A percentile compares a stretch with the other conserved stretches of the same genome.
Evolutionary conservation across 164 flowering plant genomes (phyloP).

Genomic region (Houttuynia cordata): DNA sequence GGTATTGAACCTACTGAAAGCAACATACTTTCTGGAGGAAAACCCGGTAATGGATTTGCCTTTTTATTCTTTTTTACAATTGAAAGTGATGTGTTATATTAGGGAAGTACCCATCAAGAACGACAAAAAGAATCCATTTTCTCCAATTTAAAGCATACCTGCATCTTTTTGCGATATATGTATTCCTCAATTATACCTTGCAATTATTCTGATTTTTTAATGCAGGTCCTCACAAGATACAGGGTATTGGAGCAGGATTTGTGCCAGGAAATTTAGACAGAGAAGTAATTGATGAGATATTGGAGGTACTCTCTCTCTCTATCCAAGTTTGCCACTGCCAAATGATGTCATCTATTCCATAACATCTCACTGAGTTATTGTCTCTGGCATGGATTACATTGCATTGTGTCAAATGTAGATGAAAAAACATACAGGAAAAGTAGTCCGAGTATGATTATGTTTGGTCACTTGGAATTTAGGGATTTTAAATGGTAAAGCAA

Average conservation of each 20-base stretch:
- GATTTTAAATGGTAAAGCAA: too few relatives aligned
- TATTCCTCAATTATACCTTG: neutral
- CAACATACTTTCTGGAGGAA: constrained; percentile 87
- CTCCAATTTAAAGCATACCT: too few relatives aligned
- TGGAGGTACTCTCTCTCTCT: constrained; percentile 35
- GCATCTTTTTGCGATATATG: too few relatives aligned
- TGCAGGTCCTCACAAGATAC: constrained; percentile 98
- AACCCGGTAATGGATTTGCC: constrained; percentile 64
- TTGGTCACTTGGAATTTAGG: too few relatives aligned
- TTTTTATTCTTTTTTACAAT: neutral
- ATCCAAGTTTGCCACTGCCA: too few relatives aligned
- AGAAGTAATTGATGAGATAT: constrained; percentile 68
- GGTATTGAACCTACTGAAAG: constrained; percentile 94
- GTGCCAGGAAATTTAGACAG: constrained; percentile 71
- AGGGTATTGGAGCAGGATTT: constrained; percentile 98
- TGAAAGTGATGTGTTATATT: neutral
- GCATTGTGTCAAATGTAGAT: too few relatives aligned
- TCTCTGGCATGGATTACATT: too few relatives aligned
- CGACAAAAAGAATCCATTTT: neutral
- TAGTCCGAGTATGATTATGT: too few relatives aligned
- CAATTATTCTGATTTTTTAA: neutral
- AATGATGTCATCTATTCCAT: too few relatives aligned
- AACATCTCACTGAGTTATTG: too few relatives aligned
- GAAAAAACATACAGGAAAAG: too few relatives aligned
- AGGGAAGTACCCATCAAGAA: neutral